These are phyloP conservation scores for Kokia cookei DNA, from an alignment of 441 rosid genomes.

Conservation along the genomic window DNA sequence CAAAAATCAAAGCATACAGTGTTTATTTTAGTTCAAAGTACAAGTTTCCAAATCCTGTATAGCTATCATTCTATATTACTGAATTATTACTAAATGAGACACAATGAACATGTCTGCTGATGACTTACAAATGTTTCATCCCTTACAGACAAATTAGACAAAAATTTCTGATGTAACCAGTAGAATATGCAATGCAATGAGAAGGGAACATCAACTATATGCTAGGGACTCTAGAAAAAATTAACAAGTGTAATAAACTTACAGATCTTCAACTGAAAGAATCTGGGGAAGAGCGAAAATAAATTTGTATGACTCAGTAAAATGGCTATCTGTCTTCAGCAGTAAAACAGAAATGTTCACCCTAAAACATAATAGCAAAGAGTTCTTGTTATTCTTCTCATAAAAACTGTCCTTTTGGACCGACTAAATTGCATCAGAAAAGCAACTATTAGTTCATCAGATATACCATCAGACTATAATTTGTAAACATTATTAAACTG, in stretches of 20 bases:
- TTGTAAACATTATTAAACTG: not conserved
- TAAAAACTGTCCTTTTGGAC: not conserved
- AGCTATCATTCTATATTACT: not conserved
- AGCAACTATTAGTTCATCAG: not conserved
- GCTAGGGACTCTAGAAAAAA: not conserved
- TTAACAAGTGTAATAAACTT: slow-evolving; percentile 12
- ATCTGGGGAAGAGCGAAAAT: slow-evolving; percentile 5
- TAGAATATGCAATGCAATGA: not conserved
- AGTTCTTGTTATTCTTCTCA: not conserved
- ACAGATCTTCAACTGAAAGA: slow-evolving; percentile 13
- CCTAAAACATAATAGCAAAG: slow-evolving; percentile 15
- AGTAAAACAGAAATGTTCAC: slow-evolving; percentile 5
- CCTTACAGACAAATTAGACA: not conserved
- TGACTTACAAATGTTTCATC: not conserved
- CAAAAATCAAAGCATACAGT: not conserved
- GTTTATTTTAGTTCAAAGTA: not conserved
- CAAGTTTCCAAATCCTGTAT: not conserved
- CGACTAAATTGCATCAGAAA: not conserved
- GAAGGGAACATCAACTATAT: not conserved
- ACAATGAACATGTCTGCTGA: not conserved
- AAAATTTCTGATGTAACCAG: not conserved
- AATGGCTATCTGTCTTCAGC: slow-evolving; percentile 2
- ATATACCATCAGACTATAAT: not conserved
- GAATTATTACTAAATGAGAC: not conserved
- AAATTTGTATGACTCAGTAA: slow-evolving; percentile 9